A percentile compares a stretch with the other conserved stretches of the same genome.
phyloP scores from a whole-genome alignment of 345 rosid species.

The Camelina sativa region DNA sequence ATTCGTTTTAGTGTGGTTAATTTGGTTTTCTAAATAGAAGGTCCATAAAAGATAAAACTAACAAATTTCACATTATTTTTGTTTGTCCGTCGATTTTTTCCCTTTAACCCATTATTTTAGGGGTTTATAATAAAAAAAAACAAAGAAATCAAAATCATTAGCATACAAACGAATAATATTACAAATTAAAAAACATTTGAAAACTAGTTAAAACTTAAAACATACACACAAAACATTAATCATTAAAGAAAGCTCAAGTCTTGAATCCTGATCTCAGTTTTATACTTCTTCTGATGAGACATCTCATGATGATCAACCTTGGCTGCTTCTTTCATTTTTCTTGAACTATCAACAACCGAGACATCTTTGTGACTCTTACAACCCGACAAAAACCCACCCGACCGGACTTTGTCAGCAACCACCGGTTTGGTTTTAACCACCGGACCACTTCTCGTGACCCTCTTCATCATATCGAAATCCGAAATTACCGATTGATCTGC shows the following conservation, averaged over 20 bases:
- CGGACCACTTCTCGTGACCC: conserved; percentile 39
- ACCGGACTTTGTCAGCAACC: conserved; percentile 45
- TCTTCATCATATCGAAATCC: conserved; percentile 53
- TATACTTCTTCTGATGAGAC: conserved; percentile 40
- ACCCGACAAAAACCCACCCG: conserved; percentile 59
- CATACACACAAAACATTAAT: neutral
- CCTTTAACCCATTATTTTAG: neutral
- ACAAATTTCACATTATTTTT: neutral
- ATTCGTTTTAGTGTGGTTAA: neutral
- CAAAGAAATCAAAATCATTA: conserved; percentile 13
- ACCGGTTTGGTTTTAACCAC: conserved; percentile 29
- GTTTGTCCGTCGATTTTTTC: neutral
- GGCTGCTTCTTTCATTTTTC: conserved; percentile 31
- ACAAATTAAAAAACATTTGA: conserved; percentile 23
- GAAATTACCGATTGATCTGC: conserved; percentile 70
- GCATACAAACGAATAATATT: conserved; percentile 15
- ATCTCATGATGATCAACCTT: conserved; percentile 33
- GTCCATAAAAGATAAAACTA: neutral
- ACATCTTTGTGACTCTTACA: conserved; percentile 80
- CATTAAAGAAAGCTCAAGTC: conserved; percentile 44
- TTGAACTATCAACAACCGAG: conserved; percentile 56
- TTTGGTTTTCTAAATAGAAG: neutral
- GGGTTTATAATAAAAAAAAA: neutral
- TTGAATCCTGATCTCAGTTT: conserved; percentile 45
- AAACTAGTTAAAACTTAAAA: neutral